A percentile compares a stretch with the other conserved stretches of the same genome.
phyloP scores from a whole-genome alignment of 768 basidiomycete species.

The Termitomyces sp. region DNA sequence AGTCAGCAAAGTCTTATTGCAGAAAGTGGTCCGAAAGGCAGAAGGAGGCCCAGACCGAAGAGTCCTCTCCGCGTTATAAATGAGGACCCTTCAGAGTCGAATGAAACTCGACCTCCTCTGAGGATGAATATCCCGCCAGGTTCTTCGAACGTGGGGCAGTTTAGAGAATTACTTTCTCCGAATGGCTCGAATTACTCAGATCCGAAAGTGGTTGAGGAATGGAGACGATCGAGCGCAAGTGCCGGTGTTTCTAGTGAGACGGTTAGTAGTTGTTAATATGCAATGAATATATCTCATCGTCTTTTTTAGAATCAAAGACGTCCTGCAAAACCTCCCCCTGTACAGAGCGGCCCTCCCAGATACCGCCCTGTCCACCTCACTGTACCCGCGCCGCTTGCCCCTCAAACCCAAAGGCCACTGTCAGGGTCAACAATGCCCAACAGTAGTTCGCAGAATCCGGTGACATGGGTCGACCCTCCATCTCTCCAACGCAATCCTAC shows the following conservation, averaged over 20 bases:
- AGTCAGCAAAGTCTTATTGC: constrained; percentile 21
- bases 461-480: background rate
- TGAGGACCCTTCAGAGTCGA: constrained; percentile 29
- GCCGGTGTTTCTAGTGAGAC: constrained; percentile 3
- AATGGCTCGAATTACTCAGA: constrained; percentile 10
- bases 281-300: background rate
- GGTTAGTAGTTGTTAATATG: constrained; percentile 6
- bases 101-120: constrained; percentile 24
- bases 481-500: constrained; percentile 2
- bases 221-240: constrained; percentile 16
- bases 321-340: background rate
- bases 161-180: background rate
- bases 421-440: background rate
- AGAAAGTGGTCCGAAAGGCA: constrained; percentile 1
- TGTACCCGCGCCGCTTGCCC: constrained; percentile 17
- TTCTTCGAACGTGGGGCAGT: constrained; percentile 5
- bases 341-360: constrained; percentile 4
- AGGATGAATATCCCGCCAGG: background rate
- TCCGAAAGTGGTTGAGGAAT: constrained; percentile 14
- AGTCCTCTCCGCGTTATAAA: constrained; percentile 33
- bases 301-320: background rate
- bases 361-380: constrained; percentile 18
- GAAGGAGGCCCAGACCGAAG: constrained; percentile 22
- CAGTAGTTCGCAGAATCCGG: background rate
- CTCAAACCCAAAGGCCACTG: background rate